phyloP scores from a whole-genome alignment of 1,284 basidiomycete genomes.

The Heterobasidion occidentale region DNA sequence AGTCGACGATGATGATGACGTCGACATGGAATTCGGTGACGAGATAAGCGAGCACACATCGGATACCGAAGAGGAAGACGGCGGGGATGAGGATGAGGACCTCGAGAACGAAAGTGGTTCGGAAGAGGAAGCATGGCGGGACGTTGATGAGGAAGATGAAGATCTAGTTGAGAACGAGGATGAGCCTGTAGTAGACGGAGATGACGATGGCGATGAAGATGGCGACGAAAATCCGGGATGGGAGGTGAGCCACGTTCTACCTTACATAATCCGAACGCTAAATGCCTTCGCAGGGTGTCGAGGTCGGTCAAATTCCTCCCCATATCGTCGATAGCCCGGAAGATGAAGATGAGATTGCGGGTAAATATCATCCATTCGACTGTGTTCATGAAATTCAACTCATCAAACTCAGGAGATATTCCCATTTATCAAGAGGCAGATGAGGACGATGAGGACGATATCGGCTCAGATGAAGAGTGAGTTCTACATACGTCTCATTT shows the following conservation, averaged over 20 bases:
- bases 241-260: constrained; percentile 45
- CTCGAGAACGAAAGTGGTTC: constrained; percentile 57
- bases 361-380: constrained; percentile 16
- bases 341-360: constrained; percentile 33
- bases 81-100: constrained; percentile 57
- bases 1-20: constrained; percentile 74
- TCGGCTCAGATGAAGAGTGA: constrained; percentile 68
- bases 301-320: constrained; percentile 27
- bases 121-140: constrained; percentile 50
- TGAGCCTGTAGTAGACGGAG: constrained; percentile 36
- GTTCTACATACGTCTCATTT: constrained; percentile 19
- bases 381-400: neutral
- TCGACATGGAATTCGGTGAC: constrained; percentile 83
- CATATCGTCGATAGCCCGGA: constrained; percentile 29
- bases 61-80: constrained; percentile 40
- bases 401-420: constrained; percentile 1
- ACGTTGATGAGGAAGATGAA: constrained; percentile 59
- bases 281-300: constrained; percentile 39
- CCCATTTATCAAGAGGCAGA: constrained; percentile 22
- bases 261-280: neutral
- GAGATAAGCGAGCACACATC: constrained; percentile 78
- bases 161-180: constrained; percentile 45
- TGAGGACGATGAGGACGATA: constrained; percentile 55
- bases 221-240: constrained; percentile 58
- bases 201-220: constrained; percentile 36